Base-by-base conservation (phyloP, 1,284 basidiomycete species). In the Trichosporon ovoides region DNA sequence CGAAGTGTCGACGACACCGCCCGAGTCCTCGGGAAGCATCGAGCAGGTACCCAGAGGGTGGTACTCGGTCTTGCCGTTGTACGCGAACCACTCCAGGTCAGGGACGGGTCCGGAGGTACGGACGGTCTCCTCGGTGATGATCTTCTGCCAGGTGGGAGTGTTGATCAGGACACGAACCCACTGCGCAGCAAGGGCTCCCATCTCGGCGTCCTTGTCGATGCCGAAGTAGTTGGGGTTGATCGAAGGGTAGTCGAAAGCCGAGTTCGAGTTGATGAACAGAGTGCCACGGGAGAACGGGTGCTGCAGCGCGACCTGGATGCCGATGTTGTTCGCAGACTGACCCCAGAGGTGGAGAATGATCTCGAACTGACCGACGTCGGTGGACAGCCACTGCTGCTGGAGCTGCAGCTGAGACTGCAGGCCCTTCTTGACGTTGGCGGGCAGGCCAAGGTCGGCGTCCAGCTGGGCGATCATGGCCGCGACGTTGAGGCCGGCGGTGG, bases 391-490 rank as follows among this genome's bases (percentile, higher is more conserved):
- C 19, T 59, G 12, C 53, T 72, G 65, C 58, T 66, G 67, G 38
- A 77, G 65, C 48, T 63, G 38, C 59, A 71, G 74, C 61, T 77
- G 76, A 16, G 63, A 67, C 5, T 56, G 40, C 16, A 75, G 62
- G 52, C 75, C 75, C 22, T 61, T 63, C 14, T 71, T 65, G 18
- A 77, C 75, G 31, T 54, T 66, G 19, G 54, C 33, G 6, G 76
- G 76, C 9, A 76, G 66, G 12, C 49, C 40, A 24, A 70, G 59
- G 62, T 68, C 68, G 10, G 59, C 62, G 20, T 67, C 64, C 61
- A 91, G 87, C 70, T 90, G 86, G 51, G 84, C 81, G n/a, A 90
- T 85, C 65, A 86, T 84, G 66, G 85, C 83, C 61, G 82, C 81
- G 12, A 85, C 78, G 40, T 59, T 52, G 22, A 91, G 82, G 14